Percentiles rank a stretch among this genome's conserved stretches.
phyloP scores from a whole-genome alignment of 2,329 filamentous ascomycete species.

The Alternaria sp. region DNA sequence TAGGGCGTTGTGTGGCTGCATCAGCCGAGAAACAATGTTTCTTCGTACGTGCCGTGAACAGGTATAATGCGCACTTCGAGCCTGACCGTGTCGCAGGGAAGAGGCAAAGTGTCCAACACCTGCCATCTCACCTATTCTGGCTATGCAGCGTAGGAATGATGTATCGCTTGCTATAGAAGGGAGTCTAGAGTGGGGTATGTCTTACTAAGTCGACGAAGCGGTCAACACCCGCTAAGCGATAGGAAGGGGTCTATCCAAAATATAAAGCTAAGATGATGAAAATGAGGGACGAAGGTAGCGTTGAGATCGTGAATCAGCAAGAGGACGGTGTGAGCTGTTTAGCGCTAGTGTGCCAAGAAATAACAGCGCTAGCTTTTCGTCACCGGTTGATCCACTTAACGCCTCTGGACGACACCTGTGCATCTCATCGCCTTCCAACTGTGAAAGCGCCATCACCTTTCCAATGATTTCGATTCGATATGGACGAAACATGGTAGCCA shows the following conservation, averaged over 20 bases:
- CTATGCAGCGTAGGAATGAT: slow-evolving; percentile 18
- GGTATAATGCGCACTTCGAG: slow-evolving; percentile 14
- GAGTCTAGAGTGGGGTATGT: slow-evolving; percentile 28
- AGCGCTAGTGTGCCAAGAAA: slow-evolving; percentile 7
- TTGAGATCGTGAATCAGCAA: slow-evolving; percentile 20
- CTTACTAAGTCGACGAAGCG: slow-evolving; percentile 36
- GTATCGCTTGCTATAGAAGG: slow-evolving; percentile 22
- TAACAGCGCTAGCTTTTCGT: slow-evolving; percentile 1
- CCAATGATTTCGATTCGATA: not conserved
- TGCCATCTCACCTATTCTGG: slow-evolving; percentile 32
- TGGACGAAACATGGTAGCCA: not conserved
- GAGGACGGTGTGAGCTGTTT: slow-evolving; percentile 29
- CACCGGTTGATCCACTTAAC: slow-evolving; percentile 1
- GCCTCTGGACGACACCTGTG: not conserved
- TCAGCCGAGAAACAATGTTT: slow-evolving; percentile 7
- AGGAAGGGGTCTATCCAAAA: slow-evolving; percentile 24
- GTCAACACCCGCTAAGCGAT: slow-evolving; percentile 26
- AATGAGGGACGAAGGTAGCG: slow-evolving; percentile 16
- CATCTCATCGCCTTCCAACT: not conserved
- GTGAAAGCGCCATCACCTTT: not conserved
- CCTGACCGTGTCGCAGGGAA: slow-evolving; percentile 18
- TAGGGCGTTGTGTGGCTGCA: slow-evolving; percentile 10
- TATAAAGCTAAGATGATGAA: slow-evolving; percentile 9
- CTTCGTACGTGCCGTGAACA: slow-evolving; percentile 8
- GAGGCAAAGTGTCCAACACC: slow-evolving; percentile 18